Conservation (phyloP, 805 yeast genomes). For the Metschnikowia kunwiensis region DNA sequence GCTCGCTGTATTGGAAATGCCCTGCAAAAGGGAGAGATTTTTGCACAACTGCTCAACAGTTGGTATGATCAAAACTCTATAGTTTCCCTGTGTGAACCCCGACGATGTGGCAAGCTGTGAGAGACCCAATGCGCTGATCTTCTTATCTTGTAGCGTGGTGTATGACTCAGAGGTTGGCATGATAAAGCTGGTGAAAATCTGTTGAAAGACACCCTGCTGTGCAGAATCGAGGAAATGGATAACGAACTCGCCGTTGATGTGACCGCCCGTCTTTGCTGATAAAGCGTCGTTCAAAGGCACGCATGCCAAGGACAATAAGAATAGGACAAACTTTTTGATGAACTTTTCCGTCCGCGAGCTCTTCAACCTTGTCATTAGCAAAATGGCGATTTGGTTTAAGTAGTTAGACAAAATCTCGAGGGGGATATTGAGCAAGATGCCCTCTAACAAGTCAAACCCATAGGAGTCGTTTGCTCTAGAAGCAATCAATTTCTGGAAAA, state of each 20-base stretch:
- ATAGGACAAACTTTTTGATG: slow-evolving; percentile 65
- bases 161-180: slow-evolving; percentile 49
- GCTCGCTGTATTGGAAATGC: slow-evolving; percentile 22
- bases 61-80: slow-evolving; percentile 24
- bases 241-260: slow-evolving; percentile 46
- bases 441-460: slow-evolving; percentile 83
- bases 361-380: slow-evolving; percentile 78
- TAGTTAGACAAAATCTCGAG: slow-evolving; percentile 47
- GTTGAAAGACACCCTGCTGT: slow-evolving; percentile 58
- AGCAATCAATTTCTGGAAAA: slow-evolving; percentile 90
- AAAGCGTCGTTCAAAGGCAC: slow-evolving; percentile 24
- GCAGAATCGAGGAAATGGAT: slow-evolving; percentile 68
- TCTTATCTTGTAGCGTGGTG: slow-evolving; percentile 54
- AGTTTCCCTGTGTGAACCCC: slow-evolving; percentile 21
- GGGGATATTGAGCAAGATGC: slow-evolving; percentile 59
- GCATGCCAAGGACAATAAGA: slow-evolving; percentile 54
- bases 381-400: slow-evolving; percentile 67
- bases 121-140: slow-evolving; percentile 50
- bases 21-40: slow-evolving; percentile 28
- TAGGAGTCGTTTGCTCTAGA: slow-evolving; percentile 75
- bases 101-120: slow-evolving; percentile 38
- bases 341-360: slow-evolving; percentile 78
- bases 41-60: slow-evolving; percentile 32
- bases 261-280: slow-evolving; percentile 33
- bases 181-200: slow-evolving; percentile 47